A percentile compares a stretch with the other conserved stretches of the same genome.
Evolutionary conservation across 768 basidiomycete species (phyloP).

Genomic region (Calvatia gigantea): DNA sequence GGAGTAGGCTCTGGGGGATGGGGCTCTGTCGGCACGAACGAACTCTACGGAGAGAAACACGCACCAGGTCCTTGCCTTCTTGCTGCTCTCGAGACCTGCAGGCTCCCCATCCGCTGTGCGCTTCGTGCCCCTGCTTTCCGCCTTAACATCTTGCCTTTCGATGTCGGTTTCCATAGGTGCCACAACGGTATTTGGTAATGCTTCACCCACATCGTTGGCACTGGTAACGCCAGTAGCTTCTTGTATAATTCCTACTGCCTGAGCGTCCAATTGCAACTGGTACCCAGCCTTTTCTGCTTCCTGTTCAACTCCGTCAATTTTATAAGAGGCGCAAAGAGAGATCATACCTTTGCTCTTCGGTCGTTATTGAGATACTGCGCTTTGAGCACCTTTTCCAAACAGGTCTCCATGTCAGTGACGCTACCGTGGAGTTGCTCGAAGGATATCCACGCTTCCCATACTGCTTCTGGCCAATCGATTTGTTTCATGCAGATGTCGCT

Average conservation of each 20-base stretch:
- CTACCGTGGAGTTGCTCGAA: constrained; percentile 86
- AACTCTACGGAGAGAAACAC: constrained; percentile 15
- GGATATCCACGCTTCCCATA: constrained; percentile 88
- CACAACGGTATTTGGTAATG: constrained; percentile 32
- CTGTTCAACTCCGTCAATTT: constrained; percentile 27
- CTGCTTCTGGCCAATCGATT: constrained; percentile 92
- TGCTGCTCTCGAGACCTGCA: constrained; percentile 34
- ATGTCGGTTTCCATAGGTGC: constrained; percentile 13
- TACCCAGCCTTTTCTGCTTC: constrained; percentile 55
- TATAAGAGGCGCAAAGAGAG: background rate
- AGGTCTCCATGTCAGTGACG: constrained; percentile 59
- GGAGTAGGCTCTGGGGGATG: constrained; percentile 38
- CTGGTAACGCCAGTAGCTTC: constrained; percentile 44
- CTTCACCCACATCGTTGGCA: constrained; percentile 40
- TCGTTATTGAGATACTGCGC: constrained; percentile 61
- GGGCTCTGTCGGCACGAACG: background rate
- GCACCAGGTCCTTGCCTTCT: constrained; percentile 63
- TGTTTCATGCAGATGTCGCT: constrained; percentile 62
- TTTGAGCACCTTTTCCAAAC: constrained; percentile 61
- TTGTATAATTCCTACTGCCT: constrained; percentile 24
- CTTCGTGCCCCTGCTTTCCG: constrained; percentile 45
- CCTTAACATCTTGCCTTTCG: background rate
- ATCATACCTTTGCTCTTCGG: constrained; percentile 55
- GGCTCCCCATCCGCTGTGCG: constrained; percentile 58
- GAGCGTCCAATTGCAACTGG: constrained; percentile 3